Evolutionary conservation across 2,329 filamentous ascomycete genomes (phyloP), one percentile per base, ranked within the genome.

Genomic region (Beauveria caledonica): DNA sequence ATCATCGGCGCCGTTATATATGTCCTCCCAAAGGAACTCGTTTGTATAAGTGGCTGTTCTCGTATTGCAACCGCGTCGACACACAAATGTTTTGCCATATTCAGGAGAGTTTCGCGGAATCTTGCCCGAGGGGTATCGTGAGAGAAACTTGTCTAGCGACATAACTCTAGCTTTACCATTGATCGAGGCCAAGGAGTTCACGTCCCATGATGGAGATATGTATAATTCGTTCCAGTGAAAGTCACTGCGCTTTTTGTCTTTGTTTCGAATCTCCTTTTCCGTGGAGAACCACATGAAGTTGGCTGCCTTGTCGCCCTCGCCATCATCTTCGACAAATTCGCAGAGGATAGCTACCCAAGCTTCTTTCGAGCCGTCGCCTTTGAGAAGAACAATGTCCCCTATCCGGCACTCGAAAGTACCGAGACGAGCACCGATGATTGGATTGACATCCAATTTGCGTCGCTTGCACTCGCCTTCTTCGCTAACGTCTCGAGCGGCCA

Each of bases 231-330:
- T 95, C 69, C 84, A 84, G 57, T 95, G 73, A 62, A 85, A 90
- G 73, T 99, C 94, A 13, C 78, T 81, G 68, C 91, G 81, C 76
- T 94, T 96, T 75, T 90, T 93, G 61, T 85, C 83, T 70, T 87
- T 88, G 67, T 90, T 94, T 29, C 87, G 84, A 63, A 97, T 90
- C 74, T 97, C 93, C 68, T 88, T 89, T 68, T 96, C 89, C 0
- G 90, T 91, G 0, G 90, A 92, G 71, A 99, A 97, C 94, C 94
- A 99, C 81, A 97, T 87, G 69, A 99, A 94, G 64, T 88, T 89
- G 60, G 89, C 93, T 27, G 87, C 86, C 78, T 91, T 97, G 48
- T 88, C 83, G 3, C 85, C 86, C 6, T 63, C 73, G 25, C 70
- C 73, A 17, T 74, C 86, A 36, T 86, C 84, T 50, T 93, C 86